phyloP scores from a whole-genome alignment of 208 protist genomes.

The Trichomonas tenax region DNA sequence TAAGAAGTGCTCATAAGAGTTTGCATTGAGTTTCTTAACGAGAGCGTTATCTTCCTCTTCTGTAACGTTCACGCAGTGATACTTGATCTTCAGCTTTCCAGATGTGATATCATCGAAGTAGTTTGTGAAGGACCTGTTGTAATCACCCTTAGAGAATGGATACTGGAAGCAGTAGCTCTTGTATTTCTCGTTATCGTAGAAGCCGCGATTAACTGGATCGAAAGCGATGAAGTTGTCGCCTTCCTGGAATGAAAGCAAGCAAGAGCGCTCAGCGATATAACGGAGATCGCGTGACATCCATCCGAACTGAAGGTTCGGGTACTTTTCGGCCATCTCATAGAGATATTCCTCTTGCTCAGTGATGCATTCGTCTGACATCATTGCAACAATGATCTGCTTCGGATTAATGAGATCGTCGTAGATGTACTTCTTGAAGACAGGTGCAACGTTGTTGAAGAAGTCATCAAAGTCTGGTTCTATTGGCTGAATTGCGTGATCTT shows the following conservation, averaged over 20 bases:
- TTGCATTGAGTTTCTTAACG: not conserved
- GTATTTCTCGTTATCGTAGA: not conserved
- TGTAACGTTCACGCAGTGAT: not conserved
- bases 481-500: not conserved
- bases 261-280: not conserved
- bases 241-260: not conserved
- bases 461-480: not conserved
- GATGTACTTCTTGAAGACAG: not conserved
- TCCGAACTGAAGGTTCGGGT: not conserved
- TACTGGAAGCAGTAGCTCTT: not conserved
- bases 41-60: not conserved
- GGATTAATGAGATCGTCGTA: not conserved
- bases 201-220: not conserved
- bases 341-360: not conserved
- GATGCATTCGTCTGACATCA: not conserved
- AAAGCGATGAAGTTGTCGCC: not conserved
- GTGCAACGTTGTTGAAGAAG: not conserved
- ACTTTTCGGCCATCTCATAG: not conserved
- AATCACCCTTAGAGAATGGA: not conserved
- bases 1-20: not conserved
- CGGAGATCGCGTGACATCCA: not conserved
- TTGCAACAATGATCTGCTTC: not conserved
- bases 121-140: not conserved
- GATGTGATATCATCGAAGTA: not conserved
- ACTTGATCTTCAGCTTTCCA: not conserved